Base-by-base conservation (phyloP, 805 yeast genomes). In the Priceomyces carsonii region DNA sequence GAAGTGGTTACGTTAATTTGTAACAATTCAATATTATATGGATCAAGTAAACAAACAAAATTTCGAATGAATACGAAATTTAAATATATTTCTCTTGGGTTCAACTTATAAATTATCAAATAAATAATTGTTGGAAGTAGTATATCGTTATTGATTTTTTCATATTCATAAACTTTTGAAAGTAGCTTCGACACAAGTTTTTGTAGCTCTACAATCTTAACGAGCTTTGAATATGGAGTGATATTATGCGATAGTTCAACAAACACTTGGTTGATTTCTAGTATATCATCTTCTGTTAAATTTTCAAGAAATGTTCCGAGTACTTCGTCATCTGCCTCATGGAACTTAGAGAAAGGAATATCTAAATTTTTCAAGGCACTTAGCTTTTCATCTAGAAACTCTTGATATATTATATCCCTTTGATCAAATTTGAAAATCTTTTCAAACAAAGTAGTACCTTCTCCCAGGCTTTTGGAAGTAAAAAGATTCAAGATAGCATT, bases 381-480 rank as follows among this genome's bases (percentile, higher is more conserved):
- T 29, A 68, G 35, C 39, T 67, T 67, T 24, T 63, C 63, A 25
- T 59, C 53, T 20, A 66, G 43, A 22, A 63, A 58, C 27, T 55
- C 60, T 39, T 66, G 72, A 42, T 50, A 45, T 18, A 61, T 48
- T 13, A 63, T 50, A 48, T 68, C 73, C 21, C 52, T 54, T 43
- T 59, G 61, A 40, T 66, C 69, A 38, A 67, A 68, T 27, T 59
- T 45, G 36, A 63, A 63, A 10, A 68, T 48, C 44, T 67, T 67
- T 24, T 67, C 70, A 43, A 62, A 65, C 21, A 68, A 46, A 8
- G 57, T 35, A 18, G 48, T 50, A 18, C 56, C 55, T 26, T 61
- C 68, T 14, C 56, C 61, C 3, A 31, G 33, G 35, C 27, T 46
- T 8, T 43, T 32, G 4, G 64, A 49, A 10, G 48, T 36, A 43